These are phyloP conservation scores for Aspergillus sp. DNA, from an alignment of 2,329 filamentous ascomycete genomes.

Conservation along the genomic window DNA sequence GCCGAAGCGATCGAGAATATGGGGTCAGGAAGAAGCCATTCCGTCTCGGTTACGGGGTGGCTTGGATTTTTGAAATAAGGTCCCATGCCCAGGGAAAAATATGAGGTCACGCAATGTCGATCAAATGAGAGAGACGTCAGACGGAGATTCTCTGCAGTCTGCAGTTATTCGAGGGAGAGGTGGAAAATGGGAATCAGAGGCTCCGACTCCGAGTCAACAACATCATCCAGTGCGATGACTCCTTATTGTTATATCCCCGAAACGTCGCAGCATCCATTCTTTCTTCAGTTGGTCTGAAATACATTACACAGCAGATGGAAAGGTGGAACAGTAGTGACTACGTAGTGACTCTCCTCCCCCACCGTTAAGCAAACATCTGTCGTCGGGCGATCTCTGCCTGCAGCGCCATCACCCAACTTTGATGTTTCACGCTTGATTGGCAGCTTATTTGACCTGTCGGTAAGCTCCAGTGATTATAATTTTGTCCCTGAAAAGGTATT, in stretches of 20 bases:
- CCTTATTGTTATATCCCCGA: not conserved
- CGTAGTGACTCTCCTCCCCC: not conserved
- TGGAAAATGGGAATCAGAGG: not conserved
- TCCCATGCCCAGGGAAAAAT: constrained; percentile 23
- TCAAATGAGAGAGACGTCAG: constrained; percentile 22
- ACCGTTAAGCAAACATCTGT: not conserved
- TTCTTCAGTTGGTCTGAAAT: not conserved
- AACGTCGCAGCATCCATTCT: not conserved
- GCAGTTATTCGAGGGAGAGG: not conserved
- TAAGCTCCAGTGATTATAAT: not conserved
- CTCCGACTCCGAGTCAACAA: not conserved
- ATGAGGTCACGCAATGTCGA: constrained; percentile 34
- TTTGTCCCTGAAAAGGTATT: not conserved
- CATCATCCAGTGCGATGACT: not conserved
- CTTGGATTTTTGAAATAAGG: constrained; percentile 10
- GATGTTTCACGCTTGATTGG: constrained; percentile 10
- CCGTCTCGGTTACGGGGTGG: constrained; percentile 9
- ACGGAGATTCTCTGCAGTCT: not conserved
- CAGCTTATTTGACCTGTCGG: not conserved
- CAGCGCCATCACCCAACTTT: constrained; percentile 18
- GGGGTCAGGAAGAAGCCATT: constrained; percentile 5
- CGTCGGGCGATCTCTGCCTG: constrained; percentile 26
- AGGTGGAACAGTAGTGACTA: not conserved
- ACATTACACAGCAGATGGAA: constrained; percentile 4
- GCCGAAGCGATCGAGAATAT: constrained; percentile 11